Evolutionary conservation across 257 asterid genomes (phyloP), one percentile per base, ranked within the genome.

Genomic region (Sherardia arvensis): DNA sequence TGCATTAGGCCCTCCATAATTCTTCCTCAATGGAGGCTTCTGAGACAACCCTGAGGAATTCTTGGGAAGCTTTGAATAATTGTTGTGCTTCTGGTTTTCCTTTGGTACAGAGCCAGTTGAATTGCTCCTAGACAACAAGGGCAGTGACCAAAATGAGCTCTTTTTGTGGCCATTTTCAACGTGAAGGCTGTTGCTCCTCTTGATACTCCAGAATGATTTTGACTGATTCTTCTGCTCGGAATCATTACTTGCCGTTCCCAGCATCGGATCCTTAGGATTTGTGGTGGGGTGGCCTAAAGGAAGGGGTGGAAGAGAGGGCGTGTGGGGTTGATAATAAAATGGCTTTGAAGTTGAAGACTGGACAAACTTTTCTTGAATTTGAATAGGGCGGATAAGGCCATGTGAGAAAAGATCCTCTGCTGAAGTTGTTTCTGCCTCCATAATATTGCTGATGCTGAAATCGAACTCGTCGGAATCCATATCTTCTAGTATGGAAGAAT

Each of bases 321-420:
- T 3, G 8, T 71, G 67, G 58, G 48, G 10, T 28, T 59, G n/a
- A 27, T 59, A 77, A 49, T 66, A 59, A 17, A 30, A 9, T 17
- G 15, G 15, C 28, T 64, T 66, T 30, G 69, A 43, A 43, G 51
- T 80, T 5, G 78, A 64, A 32, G 69, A 45, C 8, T 30, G 68
- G 29, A 69, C 81, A 27, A 64, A 77, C 71, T 69, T 80, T 32
- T 77, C 74, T 72, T 74, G 75, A 56, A 80, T 66, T 29, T 76
- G 79, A 66, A 77, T 66, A 22, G 85, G 78, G 11, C 69, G 77
- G n/a, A 80, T 80, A 25, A 69, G 23, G 59, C 85, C 85, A 65
- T 67, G 76, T 5, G 75, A 80, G 73, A 80, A 80, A 8, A 80
- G 75, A 59, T 80, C 83, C 67, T 80, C 85, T 14, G 85, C 85